These are phyloP conservation scores for Phytophthora chlamydospora DNA, from an alignment of 352 stramenopile species.

Conservation along the genomic window DNA sequence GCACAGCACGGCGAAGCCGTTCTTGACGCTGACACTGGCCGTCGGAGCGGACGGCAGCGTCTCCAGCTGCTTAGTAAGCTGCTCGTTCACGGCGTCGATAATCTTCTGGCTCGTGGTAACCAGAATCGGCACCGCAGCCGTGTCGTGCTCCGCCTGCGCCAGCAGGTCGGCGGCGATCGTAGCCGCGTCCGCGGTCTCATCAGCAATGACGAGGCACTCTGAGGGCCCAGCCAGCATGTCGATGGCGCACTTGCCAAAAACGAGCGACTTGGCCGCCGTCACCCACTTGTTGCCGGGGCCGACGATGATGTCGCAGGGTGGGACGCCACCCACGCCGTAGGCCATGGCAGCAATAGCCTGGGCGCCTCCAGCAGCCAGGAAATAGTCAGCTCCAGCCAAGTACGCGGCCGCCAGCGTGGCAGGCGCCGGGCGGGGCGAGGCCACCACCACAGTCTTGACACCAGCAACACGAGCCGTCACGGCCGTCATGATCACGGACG, in stretches of 20 bases:
- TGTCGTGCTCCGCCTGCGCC: conserved; percentile 96
- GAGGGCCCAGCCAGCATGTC: conserved; percentile 99
- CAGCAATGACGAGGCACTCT: conserved; percentile 98
- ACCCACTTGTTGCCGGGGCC: conserved; percentile 99
- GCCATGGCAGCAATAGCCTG: conserved; percentile 96
- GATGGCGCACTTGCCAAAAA: conserved; percentile 97
- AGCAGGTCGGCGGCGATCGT: conserved; percentile 83
- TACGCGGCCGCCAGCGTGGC: conserved; percentile 96
- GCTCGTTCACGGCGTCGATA: conserved; percentile 92
- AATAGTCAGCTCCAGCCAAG: conserved; percentile 92
- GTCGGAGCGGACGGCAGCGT: conserved; percentile 72
- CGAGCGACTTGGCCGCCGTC: conserved; percentile 98
- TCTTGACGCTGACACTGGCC: conserved; percentile 67
- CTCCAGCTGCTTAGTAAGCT: conserved; percentile 77
- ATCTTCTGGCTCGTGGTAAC: conserved; percentile 89
- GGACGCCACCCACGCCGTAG: conserved; percentile 92
- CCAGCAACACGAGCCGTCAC: conserved; percentile 95
- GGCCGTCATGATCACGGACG: conserved; percentile 98
- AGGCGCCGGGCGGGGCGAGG: conserved; percentile 90
- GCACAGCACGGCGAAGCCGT: conserved; percentile 84
- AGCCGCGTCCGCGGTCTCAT: conserved; percentile 82
- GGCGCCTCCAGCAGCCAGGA: conserved; percentile 78
- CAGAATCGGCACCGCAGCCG: conserved; percentile 96
- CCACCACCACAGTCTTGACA: conserved; percentile 95
- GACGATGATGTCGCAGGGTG: conserved; percentile 97